Evolutionary conservation across 108 stramenopile species (phyloP).

Genomic region (Cyclotella baltica): DNA sequence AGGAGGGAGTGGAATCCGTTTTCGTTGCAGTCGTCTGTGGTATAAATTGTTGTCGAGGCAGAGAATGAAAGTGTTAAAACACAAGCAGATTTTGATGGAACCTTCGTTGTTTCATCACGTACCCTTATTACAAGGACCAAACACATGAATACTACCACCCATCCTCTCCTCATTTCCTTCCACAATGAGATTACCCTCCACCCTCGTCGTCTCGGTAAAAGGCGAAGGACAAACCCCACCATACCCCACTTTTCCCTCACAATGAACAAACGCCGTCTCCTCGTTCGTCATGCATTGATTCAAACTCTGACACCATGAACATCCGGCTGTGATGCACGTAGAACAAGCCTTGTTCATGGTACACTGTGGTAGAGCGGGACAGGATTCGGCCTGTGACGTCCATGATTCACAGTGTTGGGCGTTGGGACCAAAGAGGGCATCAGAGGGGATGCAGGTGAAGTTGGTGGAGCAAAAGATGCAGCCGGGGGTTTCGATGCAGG

Average conservation of each 20-base stretch:
- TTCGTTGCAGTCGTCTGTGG: slow-evolving; percentile 15
- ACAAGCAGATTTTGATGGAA: no score
- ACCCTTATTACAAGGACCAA: slow-evolving; percentile 38
- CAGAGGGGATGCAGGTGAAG: slow-evolving; percentile 27
- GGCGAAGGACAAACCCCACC: slow-evolving; percentile 23
- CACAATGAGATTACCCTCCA: slow-evolving; percentile 37
- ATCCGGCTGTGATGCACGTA: slow-evolving; percentile 12
- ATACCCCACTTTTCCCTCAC: slow-evolving; percentile 26
- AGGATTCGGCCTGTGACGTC: slow-evolving; percentile 21
- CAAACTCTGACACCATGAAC: slow-evolving; percentile 38
- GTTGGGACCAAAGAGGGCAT: neutral
- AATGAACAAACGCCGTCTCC: slow-evolving; percentile 26
- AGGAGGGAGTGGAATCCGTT: slow-evolving; percentile 32
- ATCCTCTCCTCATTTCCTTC: slow-evolving; percentile 17
- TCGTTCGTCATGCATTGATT: slow-evolving; percentile 25
- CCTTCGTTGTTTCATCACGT: no score
- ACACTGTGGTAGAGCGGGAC: slow-evolving; percentile 27
- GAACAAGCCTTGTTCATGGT: slow-evolving; percentile 28
- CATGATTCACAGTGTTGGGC: slow-evolving; percentile 24
- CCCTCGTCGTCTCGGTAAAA: slow-evolving; percentile 20
- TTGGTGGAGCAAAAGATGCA: slow-evolving; percentile 36
- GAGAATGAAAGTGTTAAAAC: neutral
- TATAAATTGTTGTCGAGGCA: neutral
- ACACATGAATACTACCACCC: slow-evolving; percentile 31
- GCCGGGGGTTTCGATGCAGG: slow-evolving; percentile 34